A percentile compares a stretch with the other conserved stretches of the same genome.
These are phyloP conservation scores for Cyclotella cryptica DNA, from an alignment of 108 stramenopile genomes.

Conservation along the genomic window DNA sequence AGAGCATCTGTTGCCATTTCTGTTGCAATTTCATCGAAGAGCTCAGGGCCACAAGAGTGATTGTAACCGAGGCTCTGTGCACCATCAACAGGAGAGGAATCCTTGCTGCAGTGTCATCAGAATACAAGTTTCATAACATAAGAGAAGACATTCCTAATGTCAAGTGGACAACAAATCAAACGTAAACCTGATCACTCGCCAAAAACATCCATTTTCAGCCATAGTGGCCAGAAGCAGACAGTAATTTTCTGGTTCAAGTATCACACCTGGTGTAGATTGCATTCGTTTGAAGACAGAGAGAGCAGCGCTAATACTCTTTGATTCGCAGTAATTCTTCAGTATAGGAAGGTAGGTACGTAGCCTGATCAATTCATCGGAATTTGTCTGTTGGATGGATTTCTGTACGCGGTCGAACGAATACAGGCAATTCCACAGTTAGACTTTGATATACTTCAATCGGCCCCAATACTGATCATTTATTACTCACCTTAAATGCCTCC, in stretches of 20 bases:
- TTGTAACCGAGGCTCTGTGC: conserved; percentile 57
- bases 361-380: conserved; percentile 55
- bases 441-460: not conserved
- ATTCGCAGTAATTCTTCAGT: conserved; percentile 66
- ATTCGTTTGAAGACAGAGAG: conserved; percentile 72
- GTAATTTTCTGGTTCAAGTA: conserved; percentile 78
- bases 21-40: conserved; percentile 74
- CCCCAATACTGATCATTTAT: no score
- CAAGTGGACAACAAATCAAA: not conserved
- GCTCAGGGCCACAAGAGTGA: conserved; percentile 54
- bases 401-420: not conserved
- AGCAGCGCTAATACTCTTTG: conserved; percentile 61
- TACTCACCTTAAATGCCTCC: conserved; percentile 42
- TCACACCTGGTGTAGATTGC: conserved; percentile 56
- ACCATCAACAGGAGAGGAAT: conserved; percentile 61
- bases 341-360: conserved; percentile 85
- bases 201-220: conserved; percentile 78
- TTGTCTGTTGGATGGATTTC: conserved; percentile 29
- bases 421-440: not conserved
- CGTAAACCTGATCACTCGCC: no score
- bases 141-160: not conserved
- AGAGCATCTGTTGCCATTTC: conserved; percentile 79
- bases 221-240: conserved; percentile 66
- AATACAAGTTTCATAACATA: not conserved
- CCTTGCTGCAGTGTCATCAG: conserved; percentile 11